A percentile compares a stretch with the other conserved stretches of the same genome.
Conservation (phyloP, 352 stramenopile species). For the Globisporangium takayamanum region DNA sequence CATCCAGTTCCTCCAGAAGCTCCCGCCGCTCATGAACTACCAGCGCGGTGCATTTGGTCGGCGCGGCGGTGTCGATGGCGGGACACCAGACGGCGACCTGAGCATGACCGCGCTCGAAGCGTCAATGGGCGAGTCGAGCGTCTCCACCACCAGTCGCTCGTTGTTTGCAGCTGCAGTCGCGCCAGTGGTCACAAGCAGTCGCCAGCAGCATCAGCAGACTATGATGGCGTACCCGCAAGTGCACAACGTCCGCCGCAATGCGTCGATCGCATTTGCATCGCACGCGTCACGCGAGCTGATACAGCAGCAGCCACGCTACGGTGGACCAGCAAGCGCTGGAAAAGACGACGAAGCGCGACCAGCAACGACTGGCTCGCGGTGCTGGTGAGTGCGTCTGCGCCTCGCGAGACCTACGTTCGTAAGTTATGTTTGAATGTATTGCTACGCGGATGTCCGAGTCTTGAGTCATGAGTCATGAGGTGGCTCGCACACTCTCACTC, state of each 20-base stretch:
- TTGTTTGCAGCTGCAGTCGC: slow-evolving; percentile 33
- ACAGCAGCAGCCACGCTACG: not conserved
- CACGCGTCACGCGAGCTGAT: not conserved
- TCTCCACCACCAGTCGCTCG: slow-evolving; percentile 27
- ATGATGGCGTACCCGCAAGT: not conserved
- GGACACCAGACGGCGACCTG: slow-evolving; percentile 20
- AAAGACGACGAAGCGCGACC: slow-evolving; percentile 52
- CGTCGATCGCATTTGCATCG: slow-evolving; percentile 2
- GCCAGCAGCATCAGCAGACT: not conserved
- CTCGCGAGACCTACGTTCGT: too few species aligned
- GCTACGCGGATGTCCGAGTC: not conserved
- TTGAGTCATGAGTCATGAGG: too few species aligned
- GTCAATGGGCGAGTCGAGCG: slow-evolving; percentile 64
- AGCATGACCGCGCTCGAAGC: slow-evolving; percentile 62
- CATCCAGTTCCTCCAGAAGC: slow-evolving; percentile 62
- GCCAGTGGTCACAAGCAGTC: slow-evolving; percentile 9
- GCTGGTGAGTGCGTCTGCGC: slow-evolving; percentile 4
- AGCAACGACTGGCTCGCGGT: slow-evolving; percentile 19
- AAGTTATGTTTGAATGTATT: not conserved
- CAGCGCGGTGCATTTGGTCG: slow-evolving; percentile 51
- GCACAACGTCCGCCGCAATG: slow-evolving; percentile 1
- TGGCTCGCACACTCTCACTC: too few species aligned
- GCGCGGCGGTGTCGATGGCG: slow-evolving; percentile 58
- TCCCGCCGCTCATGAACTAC: slow-evolving; percentile 52
- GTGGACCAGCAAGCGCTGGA: slow-evolving; percentile 8